Base-by-base conservation (phyloP, 1,139 yeast genomes). In the Taphrina deformans region DNA sequence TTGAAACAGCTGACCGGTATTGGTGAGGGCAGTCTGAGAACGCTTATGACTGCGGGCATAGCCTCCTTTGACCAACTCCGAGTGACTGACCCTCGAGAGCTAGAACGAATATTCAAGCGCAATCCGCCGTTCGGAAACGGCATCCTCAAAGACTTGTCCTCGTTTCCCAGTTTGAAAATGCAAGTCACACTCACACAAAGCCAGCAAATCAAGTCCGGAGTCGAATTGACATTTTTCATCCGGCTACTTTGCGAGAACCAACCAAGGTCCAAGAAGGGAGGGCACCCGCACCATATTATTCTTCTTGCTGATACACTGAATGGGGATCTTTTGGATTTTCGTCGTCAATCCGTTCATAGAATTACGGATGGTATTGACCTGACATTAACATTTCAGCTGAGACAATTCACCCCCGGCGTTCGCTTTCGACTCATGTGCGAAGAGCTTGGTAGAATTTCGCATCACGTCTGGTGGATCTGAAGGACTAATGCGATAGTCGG, bases 1-100 rank as follows among this genome's bases (percentile, higher is more conserved):
- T 71, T 82, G 27, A 73, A 79, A 62, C 85, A 83, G 66, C 66
- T 82, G 18, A 79, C 79, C 27, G 80, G 80, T 3, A 71, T 83
- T 26, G 83, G 82, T 0, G 67, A 77, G 1, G 78, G 75, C 0
- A 74, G 77, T 26, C 77, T 80, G 0, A 73, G 77, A 55, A 78
- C 75, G 52, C 74, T 82, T 55, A 72, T 75, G 0, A 76, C 73
- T 21, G 76, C 76, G 14, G 74, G 76, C 18, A 70, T 82, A 0
- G 66, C 65, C 4, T 69, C 71, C 1, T 71, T 82, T 24, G 67
- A 71, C 1, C 76, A 79, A 10, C 69, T 80, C 1, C 66, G 68
- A 41, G 29, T 58, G 0, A 69, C 80, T 44, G 70, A 76, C 0
- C 68, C 75, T 6, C 70, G 71, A 1, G 77, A 77, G 62, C 70